Evolutionary conservation across 352 stramenopile species (phyloP), one percentile per base, ranked within the genome.

Genomic region (Globisporangium spiculum): DNA sequence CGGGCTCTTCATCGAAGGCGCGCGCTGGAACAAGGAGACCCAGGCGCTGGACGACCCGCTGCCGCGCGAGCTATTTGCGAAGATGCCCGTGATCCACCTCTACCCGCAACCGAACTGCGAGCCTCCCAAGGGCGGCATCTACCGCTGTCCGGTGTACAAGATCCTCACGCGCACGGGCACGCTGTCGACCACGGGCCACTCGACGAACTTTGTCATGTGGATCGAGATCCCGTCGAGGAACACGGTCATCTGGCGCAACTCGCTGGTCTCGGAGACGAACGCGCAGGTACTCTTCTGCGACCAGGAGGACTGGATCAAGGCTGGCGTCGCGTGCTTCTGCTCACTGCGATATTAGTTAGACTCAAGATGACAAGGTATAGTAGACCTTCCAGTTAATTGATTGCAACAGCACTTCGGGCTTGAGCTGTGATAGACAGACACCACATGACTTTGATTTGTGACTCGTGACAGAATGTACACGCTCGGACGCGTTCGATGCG

Each of bases 121-220:
- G 63, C 71, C 79, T 0, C 78, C 86, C 0, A 72, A 71, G 5
- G 75, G 78, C 54, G 86, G 81, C 27, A 82, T 98, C 36, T 98
- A 98, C 66, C 86, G 89, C 27, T 97, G 90, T 48, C 93, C 93
- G 0, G 84, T 98, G 44, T 98, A 98, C 81, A 98, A 98, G 76
- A 93, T 97, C 48, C 78, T 98, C 53, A 97, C 86, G 30, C 83
- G 93, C 60, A 83, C 84, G 22, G 92, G 92, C 22, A 96, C 88
- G 20, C 75, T 98, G 8, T 95, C 88, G 0, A 98, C 92, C 12
- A 98, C 92, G 2, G 92, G 92, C 6, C 92, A 98, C 68, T 94
- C 80, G 20, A 97, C 92, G n/a, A 98, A 98, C 77, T 98, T 98
- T 75, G 86, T 98, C 64, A 95, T 97, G 74, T 98, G 92, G 93